Base-by-base conservation (phyloP, 2,329 filamentous ascomycete species). In the Zalaria sp. region DNA sequence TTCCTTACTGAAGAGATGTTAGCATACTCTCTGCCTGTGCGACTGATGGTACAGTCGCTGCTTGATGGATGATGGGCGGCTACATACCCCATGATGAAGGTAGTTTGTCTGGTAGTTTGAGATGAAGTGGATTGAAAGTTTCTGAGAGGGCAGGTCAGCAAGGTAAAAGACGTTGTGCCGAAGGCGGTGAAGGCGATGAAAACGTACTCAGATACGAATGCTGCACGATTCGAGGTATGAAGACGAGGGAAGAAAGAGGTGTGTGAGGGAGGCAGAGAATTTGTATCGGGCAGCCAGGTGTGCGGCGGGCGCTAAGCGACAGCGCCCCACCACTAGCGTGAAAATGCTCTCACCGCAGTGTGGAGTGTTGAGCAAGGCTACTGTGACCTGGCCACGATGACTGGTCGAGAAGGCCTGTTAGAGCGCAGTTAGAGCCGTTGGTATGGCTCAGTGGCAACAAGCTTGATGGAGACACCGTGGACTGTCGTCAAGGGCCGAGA, bases 1-100 rank as follows among this genome's bases (percentile, higher is more conserved):
- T 54, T 89, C 84, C 63, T 94, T 96, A 84, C 88, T 89, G 64
- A 58, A 53, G 37, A 27, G 5, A 18, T 18, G 18, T 18, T 18
- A 18, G 18, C 18, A 18, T 18, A 26, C 57, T 67, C 53, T 66
- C 62, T 47, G 45, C 40, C 42, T 50, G 48, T 38, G 47, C 44
- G 42, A 34, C 25, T 41, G 28, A 35, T 38, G 41, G 34, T 34
- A 41, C 42, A 43, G 35, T 28, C 41, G 38, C 45, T 47, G 46
- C 48, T 40, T 49, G 47, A 37, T 44, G 38, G 37, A 32, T 44
- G 47, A 41, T 46, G 18, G 18, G 18, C 18, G 18, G 18, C 18
- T 18, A 18, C 18, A 18, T 67, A 78, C 74, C 73, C 75, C 75
- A 79, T 79, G 64, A 48, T 75, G 67, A 62, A 60, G 67, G 69